Conservation (phyloP, 2,329 filamentous ascomycete species). For the Trichophyton mentagrophytes region DNA sequence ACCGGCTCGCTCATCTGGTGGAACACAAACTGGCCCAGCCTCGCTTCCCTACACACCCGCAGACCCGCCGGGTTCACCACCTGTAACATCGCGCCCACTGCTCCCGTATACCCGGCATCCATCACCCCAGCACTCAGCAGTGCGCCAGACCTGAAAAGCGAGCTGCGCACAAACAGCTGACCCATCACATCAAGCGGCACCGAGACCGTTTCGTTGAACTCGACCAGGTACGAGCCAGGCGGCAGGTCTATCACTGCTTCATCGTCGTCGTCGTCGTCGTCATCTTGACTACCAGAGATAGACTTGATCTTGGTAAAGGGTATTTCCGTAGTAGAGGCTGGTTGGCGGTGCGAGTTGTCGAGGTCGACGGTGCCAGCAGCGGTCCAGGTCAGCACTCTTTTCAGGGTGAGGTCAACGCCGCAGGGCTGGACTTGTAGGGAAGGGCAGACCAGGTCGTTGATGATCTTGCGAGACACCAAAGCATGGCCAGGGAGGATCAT, state of each 20-base stretch:
- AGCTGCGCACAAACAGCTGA: conserved; percentile 27
- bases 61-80: conserved; percentile 27
- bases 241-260: conserved; percentile 13
- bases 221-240: conserved; percentile 27
- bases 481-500: conserved; percentile 3
- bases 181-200: conserved; percentile 32
- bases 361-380: conserved; percentile 14
- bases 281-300: too few relatives aligned
- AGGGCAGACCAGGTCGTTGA: conserved; percentile 1
- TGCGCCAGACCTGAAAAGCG: conserved; percentile 31
- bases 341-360: conserved; percentile 11
- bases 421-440: conserved; percentile 14
- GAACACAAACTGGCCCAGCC: conserved; percentile 32
- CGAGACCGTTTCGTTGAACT: conserved; percentile 31
- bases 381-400: conserved; percentile 14
- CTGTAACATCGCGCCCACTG: conserved; percentile 29
- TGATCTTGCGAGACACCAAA: conserved; percentile 6
- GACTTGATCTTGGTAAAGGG: conserved; percentile 5
- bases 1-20: conserved; percentile 26
- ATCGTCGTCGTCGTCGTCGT: neutral
- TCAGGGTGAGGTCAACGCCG: conserved; percentile 18
- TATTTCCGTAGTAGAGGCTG: conserved; percentile 13
- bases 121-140: conserved; percentile 29
- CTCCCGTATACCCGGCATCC: conserved; percentile 33
- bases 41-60: conserved; percentile 23